Evolutionary conservation across 2,329 filamentous ascomycete genomes (phyloP), one percentile per base, ranked within the genome.

Genomic region (Aspergillus felis): DNA sequence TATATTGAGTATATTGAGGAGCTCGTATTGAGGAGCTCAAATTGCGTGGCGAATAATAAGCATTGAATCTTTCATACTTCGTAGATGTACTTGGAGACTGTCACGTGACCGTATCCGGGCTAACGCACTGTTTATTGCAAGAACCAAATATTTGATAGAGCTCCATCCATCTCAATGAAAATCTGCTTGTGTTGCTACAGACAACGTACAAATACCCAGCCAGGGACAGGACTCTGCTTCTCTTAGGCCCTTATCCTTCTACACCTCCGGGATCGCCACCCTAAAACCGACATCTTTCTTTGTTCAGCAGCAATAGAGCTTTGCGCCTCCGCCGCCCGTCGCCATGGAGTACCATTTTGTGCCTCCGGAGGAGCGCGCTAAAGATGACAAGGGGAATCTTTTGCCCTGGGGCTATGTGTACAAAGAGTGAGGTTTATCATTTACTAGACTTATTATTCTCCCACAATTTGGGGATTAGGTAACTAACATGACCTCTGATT

Each of bases 301-400:
- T 49, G 28, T 35, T 56, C 2, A 47, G n/a, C 2, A 47, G n/a
- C 4, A 25, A n/a, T 12, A 27, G 25, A 51, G 22, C 25, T 44
- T 47, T 28, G 29, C 42, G 50, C 8, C 41, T 50, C 32, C 27
- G 14, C 27, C 41, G 12, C 22, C 24, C 35, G 14, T 42, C 35
- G 56, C 56, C 38, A 87, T 87, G 82, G 85, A 88, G 72, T 84
- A 87, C 53, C 85, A 88, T 71, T 83, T 83, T 32, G 85, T 88
- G 10, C 84, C 85, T 35, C 82, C 83, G 54, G 79, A 83, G 64
- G 85, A 87, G 71, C 82, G 84, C 66, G 84, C 83, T 32, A 77
- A 79, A 66, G 84, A 87, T 66, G 79, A 81, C 54, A 80, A 81
- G 51, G 84, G 85, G 51, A 81, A 83, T 64, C 76, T 78, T 54